Base-by-base conservation (phyloP, 2,329 filamentous ascomycete genomes). In the Botrytis byssoidea region DNA sequence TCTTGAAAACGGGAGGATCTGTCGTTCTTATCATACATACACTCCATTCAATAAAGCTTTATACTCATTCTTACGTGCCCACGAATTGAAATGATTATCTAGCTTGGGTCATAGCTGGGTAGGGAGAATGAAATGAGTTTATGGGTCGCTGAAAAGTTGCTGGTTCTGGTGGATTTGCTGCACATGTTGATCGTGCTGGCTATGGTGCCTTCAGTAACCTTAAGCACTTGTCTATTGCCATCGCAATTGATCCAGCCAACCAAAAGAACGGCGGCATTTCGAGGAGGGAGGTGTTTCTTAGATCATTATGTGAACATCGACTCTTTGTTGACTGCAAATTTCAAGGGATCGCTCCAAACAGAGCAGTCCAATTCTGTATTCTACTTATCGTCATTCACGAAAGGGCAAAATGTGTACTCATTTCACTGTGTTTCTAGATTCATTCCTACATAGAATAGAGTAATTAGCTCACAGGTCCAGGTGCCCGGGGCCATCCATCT, bases 151-250 rank as follows among this genome's bases (percentile, higher is more conserved):
- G 12, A 16, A 18, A 57, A 57, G n/a, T 57, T 68, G 77, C 81
- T 3, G 82, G 76, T 10, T 76, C 81, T 14, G 82, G 82, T 42
- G 81, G 81, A 4, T 83, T 82, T 75, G 76, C 79, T 22, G 79
- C 81, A 25, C 81, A 82, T 55, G 75, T 83, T 12, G 81, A 82
- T 70, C 78, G 80, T 64, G 81, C 79, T 12, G 82, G 81, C n/a
- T 83, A 83, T 70, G 79, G 81, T 61, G 79, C 82, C 67, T 81
- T 82, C 61, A 80, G 79, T 32, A 78, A 78, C 32, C 81, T 82
- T 60, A 80, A 81, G 72, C 81, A 83, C 51, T 68, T 83, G n/a
- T 82, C 81, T 1, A 80, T 81, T 12, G 79, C 81, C 64, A 75
- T 83, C 8, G 79, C 81, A 48, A 79, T 82, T 66, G 81, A 82